Conservation (phyloP, 2,329 filamentous ascomycete genomes). For the Pseudogymnoascus sp. region DNA sequence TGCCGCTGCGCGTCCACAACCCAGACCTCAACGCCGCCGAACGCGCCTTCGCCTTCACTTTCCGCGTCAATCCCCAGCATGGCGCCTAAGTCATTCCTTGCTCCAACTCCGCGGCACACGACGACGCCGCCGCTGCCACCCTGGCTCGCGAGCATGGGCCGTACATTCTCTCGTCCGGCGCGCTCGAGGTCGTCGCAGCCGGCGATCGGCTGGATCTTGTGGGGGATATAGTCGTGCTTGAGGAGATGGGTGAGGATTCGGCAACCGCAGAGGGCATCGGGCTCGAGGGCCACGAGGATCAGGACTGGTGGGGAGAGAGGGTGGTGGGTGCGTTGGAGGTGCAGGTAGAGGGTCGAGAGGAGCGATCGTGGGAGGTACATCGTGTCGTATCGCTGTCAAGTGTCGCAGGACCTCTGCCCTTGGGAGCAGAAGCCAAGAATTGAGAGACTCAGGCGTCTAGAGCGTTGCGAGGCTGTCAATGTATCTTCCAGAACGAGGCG, state of each 20-base stretch:
- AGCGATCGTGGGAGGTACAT: conserved; percentile 95
- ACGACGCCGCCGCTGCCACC: conserved; percentile 86
- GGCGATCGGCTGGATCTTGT: conserved; percentile 92
- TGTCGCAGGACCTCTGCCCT: conserved; percentile 1
- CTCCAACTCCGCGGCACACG: conserved; percentile 86
- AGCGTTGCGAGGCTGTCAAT: not conserved
- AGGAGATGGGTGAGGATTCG: conserved; percentile 89
- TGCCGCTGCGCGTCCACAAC: conserved; percentile 84
- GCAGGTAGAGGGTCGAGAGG: conserved; percentile 84
- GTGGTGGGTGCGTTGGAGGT: conserved; percentile 80
- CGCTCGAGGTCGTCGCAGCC: conserved; percentile 86
- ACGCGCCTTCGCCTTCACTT: conserved; percentile 54
- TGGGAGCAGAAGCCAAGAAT: conserved; percentile 8
- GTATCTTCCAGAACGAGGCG: not conserved
- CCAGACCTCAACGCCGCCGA: conserved; percentile 91
- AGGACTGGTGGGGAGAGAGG: conserved; percentile 87
- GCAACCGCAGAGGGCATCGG: conserved; percentile 91
- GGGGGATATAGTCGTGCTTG: conserved; percentile 94
- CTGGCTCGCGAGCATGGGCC: conserved; percentile 76
- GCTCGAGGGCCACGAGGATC: conserved; percentile 86
- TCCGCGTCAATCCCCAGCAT: conserved; percentile 67
- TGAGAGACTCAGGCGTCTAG: conserved; percentile 2
- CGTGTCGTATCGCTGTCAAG: conserved; percentile 16
- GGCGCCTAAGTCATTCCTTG: conserved; percentile 78
- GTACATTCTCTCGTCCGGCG: conserved; percentile 70